Percentiles rank a stretch among this genome's conserved stretches.
These are phyloP conservation scores for Mycena chlorophos DNA, from an alignment of 768 basidiomycete species.

Conservation along the genomic window DNA sequence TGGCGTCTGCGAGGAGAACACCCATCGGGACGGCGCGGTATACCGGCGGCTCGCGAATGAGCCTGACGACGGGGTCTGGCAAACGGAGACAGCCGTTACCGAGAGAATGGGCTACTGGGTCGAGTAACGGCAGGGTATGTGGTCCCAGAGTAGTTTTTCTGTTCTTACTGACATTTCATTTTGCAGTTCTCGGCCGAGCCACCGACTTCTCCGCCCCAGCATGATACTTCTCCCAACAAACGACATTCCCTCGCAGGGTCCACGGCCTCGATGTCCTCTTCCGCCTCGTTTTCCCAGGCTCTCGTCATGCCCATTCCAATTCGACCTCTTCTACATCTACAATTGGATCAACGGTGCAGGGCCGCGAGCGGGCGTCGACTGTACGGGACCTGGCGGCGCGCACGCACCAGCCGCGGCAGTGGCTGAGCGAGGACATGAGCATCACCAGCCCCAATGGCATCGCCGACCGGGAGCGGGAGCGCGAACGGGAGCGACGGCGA, in stretches of 20 bases:
- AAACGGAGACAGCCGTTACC: conserved; percentile 46
- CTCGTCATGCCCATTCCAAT: conserved; percentile 27
- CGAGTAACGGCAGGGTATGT: conserved; percentile 14
- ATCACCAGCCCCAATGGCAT: not conserved
- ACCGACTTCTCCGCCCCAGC: conserved; percentile 16
- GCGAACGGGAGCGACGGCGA: conserved; percentile 47
- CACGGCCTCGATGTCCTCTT: conserved; percentile 23
- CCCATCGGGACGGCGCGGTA: conserved; percentile 18
- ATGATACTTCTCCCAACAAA: conserved; percentile 19
- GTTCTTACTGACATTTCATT: not conserved
- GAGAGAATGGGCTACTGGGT: conserved; percentile 37
- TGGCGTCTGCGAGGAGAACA: conserved; percentile 55
- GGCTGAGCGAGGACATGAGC: conserved; percentile 40
- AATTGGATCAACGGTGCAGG: conserved; percentile 14
- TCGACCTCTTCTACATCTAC: conserved; percentile 21
- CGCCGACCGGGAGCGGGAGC: not conserved
- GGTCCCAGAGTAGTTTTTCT: no score
- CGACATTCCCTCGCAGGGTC: conserved; percentile 27
- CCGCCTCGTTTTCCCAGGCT: conserved; percentile 15
- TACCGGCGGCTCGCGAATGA: conserved; percentile 27
- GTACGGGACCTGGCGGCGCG: conserved; percentile 50
- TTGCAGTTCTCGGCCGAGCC: conserved; percentile 16
- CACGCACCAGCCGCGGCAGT: conserved; percentile 53
- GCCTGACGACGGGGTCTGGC: conserved; percentile 10
- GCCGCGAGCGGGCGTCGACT: conserved; percentile 40